A percentile compares a stretch with the other conserved stretches of the same genome.
phyloP scores from a whole-genome alignment of 495 filamentous ascomycete genomes.

The Schizothecium vesticola region DNA sequence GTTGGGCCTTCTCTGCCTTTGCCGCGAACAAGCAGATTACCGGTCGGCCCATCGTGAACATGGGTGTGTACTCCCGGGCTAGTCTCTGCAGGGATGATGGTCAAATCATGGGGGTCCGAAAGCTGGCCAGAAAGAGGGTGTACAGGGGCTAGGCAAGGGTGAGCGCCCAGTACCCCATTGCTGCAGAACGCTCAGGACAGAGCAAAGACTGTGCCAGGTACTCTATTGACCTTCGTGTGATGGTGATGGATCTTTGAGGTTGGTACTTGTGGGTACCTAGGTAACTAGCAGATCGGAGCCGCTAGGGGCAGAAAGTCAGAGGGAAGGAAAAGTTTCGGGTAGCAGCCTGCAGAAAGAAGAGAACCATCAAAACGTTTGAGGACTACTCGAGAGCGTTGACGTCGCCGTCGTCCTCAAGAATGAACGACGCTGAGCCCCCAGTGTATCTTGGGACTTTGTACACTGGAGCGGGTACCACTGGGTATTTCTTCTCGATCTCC shows the following conservation, averaged over 20 bases:
- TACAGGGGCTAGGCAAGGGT: background rate
- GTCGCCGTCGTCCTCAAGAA: constrained; percentile 33
- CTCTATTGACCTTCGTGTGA: background rate
- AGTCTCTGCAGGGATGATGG: background rate
- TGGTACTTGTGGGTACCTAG: background rate
- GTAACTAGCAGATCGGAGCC: background rate
- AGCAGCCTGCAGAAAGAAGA: too few species aligned
- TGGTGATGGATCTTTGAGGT: background rate
- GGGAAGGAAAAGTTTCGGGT: too few species aligned
- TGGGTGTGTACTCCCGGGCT: background rate
- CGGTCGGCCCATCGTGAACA: background rate
- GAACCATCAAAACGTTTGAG: background rate
- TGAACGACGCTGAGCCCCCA: constrained; percentile 41
- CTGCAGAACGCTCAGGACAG: background rate
- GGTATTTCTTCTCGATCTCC: constrained; percentile 28
- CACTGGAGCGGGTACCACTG: constrained; percentile 30
- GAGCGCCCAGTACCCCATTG: background rate
- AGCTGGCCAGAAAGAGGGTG: background rate
- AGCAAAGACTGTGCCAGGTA: background rate
- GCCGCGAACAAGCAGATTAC: background rate
- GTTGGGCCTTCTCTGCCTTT: background rate
- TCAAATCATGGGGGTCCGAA: background rate
- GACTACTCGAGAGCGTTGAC: constrained; percentile 13
- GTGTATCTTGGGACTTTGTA: constrained; percentile 42
- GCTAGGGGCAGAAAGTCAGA: background rate